Conservation (phyloP, 2,329 filamentous ascomycete species). For the Epichloe typhina region DNA sequence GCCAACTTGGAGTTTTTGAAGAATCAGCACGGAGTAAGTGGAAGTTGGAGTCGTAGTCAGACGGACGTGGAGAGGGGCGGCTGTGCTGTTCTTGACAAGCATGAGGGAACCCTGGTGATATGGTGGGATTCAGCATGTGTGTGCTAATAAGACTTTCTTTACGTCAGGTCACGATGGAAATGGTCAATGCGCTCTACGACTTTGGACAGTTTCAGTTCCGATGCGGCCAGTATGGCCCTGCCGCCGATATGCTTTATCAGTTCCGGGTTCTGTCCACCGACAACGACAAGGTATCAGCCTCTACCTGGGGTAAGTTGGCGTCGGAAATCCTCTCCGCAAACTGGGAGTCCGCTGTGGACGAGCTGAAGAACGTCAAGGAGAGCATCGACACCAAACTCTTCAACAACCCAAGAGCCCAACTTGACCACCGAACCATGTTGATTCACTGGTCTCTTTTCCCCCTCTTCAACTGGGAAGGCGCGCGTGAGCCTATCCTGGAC, state of each 20-base stretch:
- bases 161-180: conserved; percentile 67
- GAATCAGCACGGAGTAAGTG: conserved; percentile 77
- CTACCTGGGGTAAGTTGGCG: conserved; percentile 95
- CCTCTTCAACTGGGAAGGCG: conserved; percentile 92
- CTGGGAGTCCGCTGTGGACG: conserved; percentile 89
- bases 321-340: conserved; percentile 89
- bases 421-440: conserved; percentile 92
- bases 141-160: not conserved
- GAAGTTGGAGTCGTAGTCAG: conserved; percentile 22
- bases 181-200: conserved; percentile 92
- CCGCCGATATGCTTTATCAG: conserved; percentile 87
- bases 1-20: conserved; percentile 97
- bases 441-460: conserved; percentile 98
- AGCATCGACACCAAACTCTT: conserved; percentile 89
- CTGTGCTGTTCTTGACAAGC: not conserved
- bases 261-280: conserved; percentile 97
- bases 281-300: conserved; percentile 90
- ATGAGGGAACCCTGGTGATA: too few relatives aligned
- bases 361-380: conserved; percentile 81
- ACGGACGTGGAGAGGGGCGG: conserved; percentile 4
- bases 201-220: conserved; percentile 97
- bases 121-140: not conserved
- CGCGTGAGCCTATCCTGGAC: conserved; percentile 82
- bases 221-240: conserved; percentile 84
- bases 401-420: conserved; percentile 89